A percentile compares a stretch with the other conserved stretches of the same genome.
These are phyloP conservation scores for Solanum sitiens DNA, from an alignment of 257 asterid species.

Conservation along the genomic window DNA sequence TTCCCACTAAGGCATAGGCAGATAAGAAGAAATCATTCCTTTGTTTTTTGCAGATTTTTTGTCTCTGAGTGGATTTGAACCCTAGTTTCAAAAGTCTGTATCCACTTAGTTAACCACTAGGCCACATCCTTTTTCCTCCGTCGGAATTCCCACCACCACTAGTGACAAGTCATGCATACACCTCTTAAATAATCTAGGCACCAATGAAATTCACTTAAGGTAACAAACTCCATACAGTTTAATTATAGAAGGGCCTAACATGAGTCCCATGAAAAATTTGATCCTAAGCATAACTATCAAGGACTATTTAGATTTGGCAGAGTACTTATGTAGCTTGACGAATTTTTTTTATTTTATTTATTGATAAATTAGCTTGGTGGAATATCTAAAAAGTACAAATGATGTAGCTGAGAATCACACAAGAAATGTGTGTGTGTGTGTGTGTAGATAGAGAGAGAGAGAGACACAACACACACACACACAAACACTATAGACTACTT, in stretches of 20 bases:
- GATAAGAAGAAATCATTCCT: not conserved
- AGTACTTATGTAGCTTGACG: not conserved
- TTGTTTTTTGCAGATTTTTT: not conserved
- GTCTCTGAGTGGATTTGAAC: not conserved
- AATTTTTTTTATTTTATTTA: not conserved
- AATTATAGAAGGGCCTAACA: not conserved
- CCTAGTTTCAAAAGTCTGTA: not conserved
- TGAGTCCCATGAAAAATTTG: not conserved
- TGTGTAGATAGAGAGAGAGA: too few relatives aligned
- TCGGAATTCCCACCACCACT: not conserved
- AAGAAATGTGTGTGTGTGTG: not conserved
- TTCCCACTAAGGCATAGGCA: not conserved
- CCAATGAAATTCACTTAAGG: not conserved
- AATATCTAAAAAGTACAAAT: not conserved
- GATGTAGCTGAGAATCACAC: not conserved
- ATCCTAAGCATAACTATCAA: not conserved
- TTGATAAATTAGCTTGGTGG: not conserved
- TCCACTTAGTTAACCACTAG: not conserved
- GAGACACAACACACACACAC: too few relatives aligned
- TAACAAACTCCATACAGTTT: not conserved
- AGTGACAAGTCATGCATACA: not conserved
- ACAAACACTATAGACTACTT: not conserved
- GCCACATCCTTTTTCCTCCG: not conserved
- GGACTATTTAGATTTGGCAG: not conserved
- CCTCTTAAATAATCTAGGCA: not conserved